phyloP scores from a whole-genome alignment of 2,329 filamentous ascomycete genomes.

The Annulohypoxylon truncatum region DNA sequence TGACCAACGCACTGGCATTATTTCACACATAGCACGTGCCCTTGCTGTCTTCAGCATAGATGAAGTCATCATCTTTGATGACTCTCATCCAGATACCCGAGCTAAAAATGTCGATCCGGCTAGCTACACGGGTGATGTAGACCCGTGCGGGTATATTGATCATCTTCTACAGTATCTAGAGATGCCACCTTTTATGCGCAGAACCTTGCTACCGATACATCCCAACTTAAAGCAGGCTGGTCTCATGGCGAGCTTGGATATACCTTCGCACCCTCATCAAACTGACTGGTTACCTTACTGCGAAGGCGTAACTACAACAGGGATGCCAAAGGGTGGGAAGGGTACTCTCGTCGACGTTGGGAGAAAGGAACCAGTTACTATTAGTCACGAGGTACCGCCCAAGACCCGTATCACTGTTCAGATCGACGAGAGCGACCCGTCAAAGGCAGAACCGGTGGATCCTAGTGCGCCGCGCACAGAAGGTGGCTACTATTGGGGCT shows the following conservation, averaged over 20 bases:
- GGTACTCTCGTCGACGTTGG: conserved; percentile 70
- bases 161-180: conserved; percentile 86
- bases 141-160: conserved; percentile 82
- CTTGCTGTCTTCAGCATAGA: conserved; percentile 86
- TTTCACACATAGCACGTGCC: conserved; percentile 81
- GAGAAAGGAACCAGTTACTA: conserved; percentile 64
- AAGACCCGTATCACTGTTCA: conserved; percentile 80
- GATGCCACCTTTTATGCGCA: conserved; percentile 84
- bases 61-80: conserved; percentile 85
- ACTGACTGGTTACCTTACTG: conserved; percentile 84
- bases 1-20: conserved; percentile 79
- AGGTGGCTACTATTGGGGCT: conserved; percentile 89
- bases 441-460: conserved; percentile 69
- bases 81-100: conserved; percentile 64
- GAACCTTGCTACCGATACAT: conserved; percentile 79
- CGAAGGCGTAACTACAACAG: conserved; percentile 75
- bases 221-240: conserved; percentile 81
- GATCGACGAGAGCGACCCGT: conserved; percentile 62
- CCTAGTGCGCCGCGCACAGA: conserved; percentile 77
- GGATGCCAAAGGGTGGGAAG: conserved; percentile 55
- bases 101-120: conserved; percentile 61
- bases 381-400: conserved; percentile 72
- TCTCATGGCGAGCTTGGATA: conserved; percentile 80
- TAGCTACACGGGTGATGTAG: conserved; percentile 74
- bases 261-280: conserved; percentile 83